Conservation (phyloP, 805 yeast species). For the Candida ponderosae region DNA sequence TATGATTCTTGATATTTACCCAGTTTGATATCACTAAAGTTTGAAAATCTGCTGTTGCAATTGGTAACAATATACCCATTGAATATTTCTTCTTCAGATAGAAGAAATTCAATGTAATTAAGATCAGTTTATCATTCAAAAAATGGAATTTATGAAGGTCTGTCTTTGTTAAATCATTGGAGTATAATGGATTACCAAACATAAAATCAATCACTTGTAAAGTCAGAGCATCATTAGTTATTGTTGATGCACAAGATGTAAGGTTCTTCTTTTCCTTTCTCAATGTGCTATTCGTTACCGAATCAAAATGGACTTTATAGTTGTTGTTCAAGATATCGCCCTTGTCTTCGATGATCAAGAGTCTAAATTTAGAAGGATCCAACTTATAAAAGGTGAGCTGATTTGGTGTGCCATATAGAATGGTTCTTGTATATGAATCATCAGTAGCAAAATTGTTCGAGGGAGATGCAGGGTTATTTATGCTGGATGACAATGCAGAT, state of each 20-base stretch:
- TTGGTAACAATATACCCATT: slow-evolving; percentile 23
- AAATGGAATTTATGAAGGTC: slow-evolving; percentile 19
- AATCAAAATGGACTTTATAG: slow-evolving; percentile 25
- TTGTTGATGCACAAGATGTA: background rate
- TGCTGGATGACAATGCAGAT: background rate
- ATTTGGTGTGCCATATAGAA: slow-evolving; percentile 17
- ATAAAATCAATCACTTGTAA: slow-evolving; percentile 27
- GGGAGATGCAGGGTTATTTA: background rate
- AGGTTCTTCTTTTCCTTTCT: background rate
- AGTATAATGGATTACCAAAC: slow-evolving; percentile 29
- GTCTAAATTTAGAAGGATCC: slow-evolving; percentile 19
- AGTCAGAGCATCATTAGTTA: too few species aligned
- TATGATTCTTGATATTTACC: slow-evolving; percentile 20
- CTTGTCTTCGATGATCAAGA: slow-evolving; percentile 28
- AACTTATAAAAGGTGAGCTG: slow-evolving; percentile 3
- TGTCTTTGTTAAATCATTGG: slow-evolving; percentile 19
- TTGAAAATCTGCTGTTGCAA: slow-evolving; percentile 17
- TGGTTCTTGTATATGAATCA: slow-evolving; percentile 18
- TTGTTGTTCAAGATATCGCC: slow-evolving; percentile 28
- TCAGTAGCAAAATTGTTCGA: slow-evolving; percentile 5
- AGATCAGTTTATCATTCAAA: slow-evolving; percentile 13
- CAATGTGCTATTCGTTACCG: slow-evolving; percentile 7
- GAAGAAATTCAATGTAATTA: slow-evolving; percentile 26
- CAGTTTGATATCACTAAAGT: slow-evolving; percentile 25
- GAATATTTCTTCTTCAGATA: slow-evolving; percentile 20